phyloP scores from a whole-genome alignment of 179 eudicot genomes.

The Drosera spatulata region DNA sequence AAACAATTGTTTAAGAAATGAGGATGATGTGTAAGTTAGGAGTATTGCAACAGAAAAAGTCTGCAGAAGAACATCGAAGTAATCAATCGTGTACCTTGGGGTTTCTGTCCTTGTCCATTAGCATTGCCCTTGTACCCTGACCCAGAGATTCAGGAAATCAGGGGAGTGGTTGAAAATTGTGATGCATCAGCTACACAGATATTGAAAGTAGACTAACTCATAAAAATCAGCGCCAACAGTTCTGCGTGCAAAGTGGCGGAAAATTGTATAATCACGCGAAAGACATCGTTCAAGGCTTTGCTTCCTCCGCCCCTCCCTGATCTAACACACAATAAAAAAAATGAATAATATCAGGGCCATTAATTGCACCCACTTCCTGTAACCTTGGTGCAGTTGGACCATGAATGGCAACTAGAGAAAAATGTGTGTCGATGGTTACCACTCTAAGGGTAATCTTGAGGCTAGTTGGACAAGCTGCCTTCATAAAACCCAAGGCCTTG shows the following conservation, averaged over 20 bases:
- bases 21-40: background rate
- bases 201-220: slow-evolving; percentile 2
- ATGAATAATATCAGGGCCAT: background rate
- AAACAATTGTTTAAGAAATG: background rate
- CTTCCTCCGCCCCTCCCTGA: slow-evolving; percentile 8
- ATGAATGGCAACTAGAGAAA: background rate
- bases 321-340: background rate
- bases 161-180: background rate
- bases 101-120: slow-evolving; percentile 12
- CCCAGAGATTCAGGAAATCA: background rate
- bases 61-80: background rate
- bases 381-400: background rate
- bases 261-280: slow-evolving; percentile 5
- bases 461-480: slow-evolving; percentile 7
- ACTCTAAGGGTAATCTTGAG: slow-evolving; percentile 8
- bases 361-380: background rate
- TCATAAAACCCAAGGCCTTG: slow-evolving; percentile 2
- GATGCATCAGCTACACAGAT: background rate
- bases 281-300: slow-evolving; percentile 11
- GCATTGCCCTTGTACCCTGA: slow-evolving; percentile 15
- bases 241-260: background rate
- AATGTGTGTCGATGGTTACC: background rate
- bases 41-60: background rate
- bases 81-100: slow-evolving; percentile 7
- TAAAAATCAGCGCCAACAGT: slow-evolving; percentile 2